Evolutionary conservation across 257 asterid genomes (phyloP).

Genomic region (Nicotiana tomentosiformis): DNA sequence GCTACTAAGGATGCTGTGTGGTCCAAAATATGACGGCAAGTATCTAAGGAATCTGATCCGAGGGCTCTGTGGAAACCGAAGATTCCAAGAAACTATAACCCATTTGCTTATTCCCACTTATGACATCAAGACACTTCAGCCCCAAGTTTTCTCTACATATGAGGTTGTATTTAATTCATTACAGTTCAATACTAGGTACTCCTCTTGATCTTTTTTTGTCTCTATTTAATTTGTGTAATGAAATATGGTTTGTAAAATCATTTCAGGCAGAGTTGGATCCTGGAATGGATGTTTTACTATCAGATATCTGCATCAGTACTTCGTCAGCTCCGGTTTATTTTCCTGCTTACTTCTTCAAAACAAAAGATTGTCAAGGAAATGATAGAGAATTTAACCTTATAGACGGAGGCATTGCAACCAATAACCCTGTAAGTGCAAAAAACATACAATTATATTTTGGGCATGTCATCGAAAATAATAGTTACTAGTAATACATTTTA

Average conservation of each 20-base stretch:
- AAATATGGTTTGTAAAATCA: neutral
- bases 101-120: constrained; percentile 26
- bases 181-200: too few species aligned
- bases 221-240: neutral
- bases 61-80: constrained; percentile 6
- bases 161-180: constrained; percentile 7
- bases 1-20: neutral
- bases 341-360: constrained; percentile 38
- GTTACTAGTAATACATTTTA: neutral
- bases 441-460: neutral
- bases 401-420: neutral
- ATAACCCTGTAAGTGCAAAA: neutral
- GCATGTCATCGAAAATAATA: neutral
- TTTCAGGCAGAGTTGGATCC: constrained; percentile 24
- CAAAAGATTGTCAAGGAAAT: constrained; percentile 17
- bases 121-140: constrained; percentile 21
- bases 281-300: constrained; percentile 25
- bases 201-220: too few species aligned
- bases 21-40: constrained; percentile 35
- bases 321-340: constrained; percentile 54
- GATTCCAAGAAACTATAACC: constrained; percentile 21
- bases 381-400: constrained; percentile 6
- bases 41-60: constrained; percentile 17
- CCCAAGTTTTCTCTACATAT: constrained; percentile 19
- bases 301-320: constrained; percentile 42